Evolutionary conservation across 2,329 filamentous ascomycete genomes (phyloP).

Genomic region (Emergomyces pasteurianus): DNA sequence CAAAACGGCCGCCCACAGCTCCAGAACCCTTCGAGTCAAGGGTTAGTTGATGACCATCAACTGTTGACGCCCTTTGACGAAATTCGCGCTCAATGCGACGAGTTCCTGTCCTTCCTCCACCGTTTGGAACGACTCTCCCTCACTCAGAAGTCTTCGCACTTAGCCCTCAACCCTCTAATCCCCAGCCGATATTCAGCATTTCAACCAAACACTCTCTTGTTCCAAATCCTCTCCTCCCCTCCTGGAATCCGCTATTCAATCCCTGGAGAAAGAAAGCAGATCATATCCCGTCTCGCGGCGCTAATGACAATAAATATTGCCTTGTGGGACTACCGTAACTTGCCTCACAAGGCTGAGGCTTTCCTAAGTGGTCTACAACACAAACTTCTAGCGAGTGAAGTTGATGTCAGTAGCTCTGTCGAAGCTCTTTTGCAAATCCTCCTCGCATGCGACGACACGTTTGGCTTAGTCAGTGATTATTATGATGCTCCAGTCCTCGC

Average conservation of each 20-base stretch:
- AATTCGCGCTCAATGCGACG: conserved; percentile 24
- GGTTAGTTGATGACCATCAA: neutral
- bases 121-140: conserved; percentile 27
- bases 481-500: neutral
- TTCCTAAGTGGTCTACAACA: conserved; percentile 24
- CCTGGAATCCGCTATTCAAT: conserved; percentile 22
- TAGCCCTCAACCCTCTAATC: conserved; percentile 4
- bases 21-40: conserved; percentile 1
- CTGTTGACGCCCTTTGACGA: conserved; percentile 14
- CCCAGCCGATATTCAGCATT: conserved; percentile 20
- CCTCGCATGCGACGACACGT: conserved; percentile 23
- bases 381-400: conserved; percentile 23
- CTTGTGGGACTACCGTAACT: conserved; percentile 30
- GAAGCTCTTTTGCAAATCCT: conserved; percentile 30
- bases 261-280: conserved; percentile 28
- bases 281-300: conserved; percentile 24
- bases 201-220: conserved; percentile 19
- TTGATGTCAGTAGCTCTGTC: conserved; percentile 26
- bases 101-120: conserved; percentile 28
- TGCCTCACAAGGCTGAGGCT: conserved; percentile 16
- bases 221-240: conserved; percentile 23
- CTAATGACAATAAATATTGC: conserved; percentile 29
- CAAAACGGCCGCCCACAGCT: conserved; percentile 10
- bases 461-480: conserved; percentile 2
- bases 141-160: conserved; percentile 15